These are phyloP conservation scores for Citrus sp. DNA, from an alignment of 345 rosid species.

Conservation along the genomic window DNA sequence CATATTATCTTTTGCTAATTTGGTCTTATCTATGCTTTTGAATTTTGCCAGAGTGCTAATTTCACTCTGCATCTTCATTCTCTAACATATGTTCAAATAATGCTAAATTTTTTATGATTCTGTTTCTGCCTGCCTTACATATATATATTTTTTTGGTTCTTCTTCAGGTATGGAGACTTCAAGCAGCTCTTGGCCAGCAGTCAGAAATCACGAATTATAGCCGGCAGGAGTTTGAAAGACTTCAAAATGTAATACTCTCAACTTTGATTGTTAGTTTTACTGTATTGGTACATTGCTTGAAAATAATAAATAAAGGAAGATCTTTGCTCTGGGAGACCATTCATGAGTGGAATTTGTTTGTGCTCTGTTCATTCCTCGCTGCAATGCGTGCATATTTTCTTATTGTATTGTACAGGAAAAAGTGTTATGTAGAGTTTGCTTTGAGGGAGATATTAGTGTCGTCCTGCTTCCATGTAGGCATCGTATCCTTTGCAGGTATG, in stretches of 20 bases:
- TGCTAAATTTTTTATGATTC: background rate
- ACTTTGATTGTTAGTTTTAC: background rate
- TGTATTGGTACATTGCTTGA: background rate
- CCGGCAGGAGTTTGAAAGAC: constrained; percentile 91
- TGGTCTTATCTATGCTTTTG: background rate
- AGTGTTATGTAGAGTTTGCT: constrained; percentile 89
- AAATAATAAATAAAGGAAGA: background rate
- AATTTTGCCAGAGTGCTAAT: background rate
- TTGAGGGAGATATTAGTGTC: constrained; percentile 80
- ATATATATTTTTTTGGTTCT: background rate
- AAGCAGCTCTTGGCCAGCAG: constrained; percentile 97
- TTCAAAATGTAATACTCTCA: constrained; percentile 64
- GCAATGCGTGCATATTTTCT: background rate
- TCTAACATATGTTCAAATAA: background rate
- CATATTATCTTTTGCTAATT: background rate
- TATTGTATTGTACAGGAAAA: constrained; percentile 60
- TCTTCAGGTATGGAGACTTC: constrained; percentile 93
- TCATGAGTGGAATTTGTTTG: background rate
- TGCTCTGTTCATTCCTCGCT: background rate
- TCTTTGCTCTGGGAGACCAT: background rate
- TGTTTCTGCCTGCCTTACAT: background rate
- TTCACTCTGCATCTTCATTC: background rate
- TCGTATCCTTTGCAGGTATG: constrained; percentile 88
- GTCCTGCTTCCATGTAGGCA: constrained; percentile 97
- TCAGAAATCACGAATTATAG: constrained; percentile 83